These are phyloP conservation scores for Andrographis paniculata DNA, from an alignment of 305 asterid genomes.

Conservation along the genomic window DNA sequence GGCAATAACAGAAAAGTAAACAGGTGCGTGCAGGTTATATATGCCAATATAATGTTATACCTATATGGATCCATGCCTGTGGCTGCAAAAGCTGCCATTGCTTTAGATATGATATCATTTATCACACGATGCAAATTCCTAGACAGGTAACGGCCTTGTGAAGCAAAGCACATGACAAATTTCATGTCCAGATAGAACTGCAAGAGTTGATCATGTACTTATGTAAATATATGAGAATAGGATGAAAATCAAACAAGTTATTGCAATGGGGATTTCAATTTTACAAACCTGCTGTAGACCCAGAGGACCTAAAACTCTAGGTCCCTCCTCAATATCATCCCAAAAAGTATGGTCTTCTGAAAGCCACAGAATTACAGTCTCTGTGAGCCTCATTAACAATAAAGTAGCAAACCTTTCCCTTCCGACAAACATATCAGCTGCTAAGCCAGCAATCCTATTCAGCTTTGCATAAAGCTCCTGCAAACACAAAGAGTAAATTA, in stretches of 20 bases:
- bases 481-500: constrained; percentile 8
- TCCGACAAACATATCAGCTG: constrained; percentile 95
- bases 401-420: constrained; percentile 87
- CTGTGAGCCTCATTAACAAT: constrained; percentile 93
- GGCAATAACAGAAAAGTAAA: constrained; percentile 6
- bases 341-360: constrained; percentile 95
- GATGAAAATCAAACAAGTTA: constrained; percentile 15
- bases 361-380: constrained; percentile 92
- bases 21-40: background rate
- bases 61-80: constrained; percentile 91
- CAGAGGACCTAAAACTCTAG: constrained; percentile 70
- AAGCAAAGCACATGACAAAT: constrained; percentile 88
- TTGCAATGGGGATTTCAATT: constrained; percentile 15
- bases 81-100: constrained; percentile 65
- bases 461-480: constrained; percentile 91
- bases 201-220: constrained; percentile 24
- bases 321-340: constrained; percentile 96
- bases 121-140: constrained; percentile 84
- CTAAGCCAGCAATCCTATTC: constrained; percentile 77
- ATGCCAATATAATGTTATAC: constrained; percentile 24
- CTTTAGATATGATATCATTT: constrained; percentile 78
- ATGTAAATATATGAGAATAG: background rate
- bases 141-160: constrained; percentile 93
- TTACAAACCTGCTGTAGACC: constrained; percentile 89
- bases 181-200: constrained; percentile 98